Base-by-base conservation (phyloP, 2,329 filamentous ascomycete species). In the Arthrobotrys entomopaga region DNA sequence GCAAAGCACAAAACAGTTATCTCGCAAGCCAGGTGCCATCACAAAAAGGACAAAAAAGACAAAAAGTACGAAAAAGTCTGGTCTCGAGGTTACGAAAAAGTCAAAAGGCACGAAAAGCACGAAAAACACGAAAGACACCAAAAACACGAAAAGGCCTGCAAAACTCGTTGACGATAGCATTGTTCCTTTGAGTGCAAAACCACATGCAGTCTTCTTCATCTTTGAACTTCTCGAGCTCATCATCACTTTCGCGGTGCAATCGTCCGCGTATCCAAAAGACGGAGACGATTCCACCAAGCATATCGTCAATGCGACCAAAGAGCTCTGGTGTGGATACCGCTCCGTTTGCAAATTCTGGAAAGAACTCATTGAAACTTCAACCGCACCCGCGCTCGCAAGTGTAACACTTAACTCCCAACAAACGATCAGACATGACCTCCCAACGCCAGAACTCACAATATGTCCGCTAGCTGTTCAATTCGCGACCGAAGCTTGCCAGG, bases 311-410 rank as follows among this genome's bases (percentile, higher is more conserved):
- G 29, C 29, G 29, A n/a, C 20, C n/a, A 50, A 50, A 50, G 20
- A 20, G 20, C 48, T 50, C 8, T 50, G 48, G 48, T 50, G n/a
- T 16, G 22, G 13, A 6, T 50, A 22, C 20, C 48, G 48, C 3
- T 6, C n/a, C 4, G 48, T 50, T 2, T 50, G 48, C 48, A 50
- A 22, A 20, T 50, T 50, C 13, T 50, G 48, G 48, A 50, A 50
- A 19, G 48, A 50, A 22, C 8, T 50, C 6, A 20, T 50, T 20
- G 48, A 50, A 50, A 50, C n/a, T 10, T 50, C 48, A 19, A 50
- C 48, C 1, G 20, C 13, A 13, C 48, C 48, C 3, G n/a, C 15
- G 1, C n/a, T 50, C 48, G 48, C 48, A 19, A 24, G 48, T 13
- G 3, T 50, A n/a, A 50, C 48, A 3, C 20, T 50, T 7, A n/a